Evolutionary conservation across 352 stramenopile species (phyloP), one percentile per base, ranked within the genome.

Genomic region (Phytophthora boehmeriae): DNA sequence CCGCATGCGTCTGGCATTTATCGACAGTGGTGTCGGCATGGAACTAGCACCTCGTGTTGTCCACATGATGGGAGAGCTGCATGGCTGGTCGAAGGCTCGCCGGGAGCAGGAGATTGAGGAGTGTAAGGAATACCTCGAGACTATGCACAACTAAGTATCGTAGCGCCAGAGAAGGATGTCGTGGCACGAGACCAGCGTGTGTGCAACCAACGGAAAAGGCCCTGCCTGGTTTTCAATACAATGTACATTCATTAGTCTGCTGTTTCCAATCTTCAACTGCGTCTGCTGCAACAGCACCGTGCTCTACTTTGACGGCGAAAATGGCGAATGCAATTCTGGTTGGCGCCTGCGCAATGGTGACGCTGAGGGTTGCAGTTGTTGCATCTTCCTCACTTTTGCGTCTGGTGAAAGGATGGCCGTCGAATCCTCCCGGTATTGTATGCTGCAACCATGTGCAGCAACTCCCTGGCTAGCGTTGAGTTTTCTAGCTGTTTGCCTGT

Each of bases 1-100:
- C 27, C 90, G 95, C 36, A 98, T 93, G 65, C 90, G 95, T 53
- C 72, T 98, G 17, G 91, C 92, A 23, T 98, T 97, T 60, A 88
- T 98, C 35, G 95, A 98, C 76, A 93, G 81, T 54, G 76, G 89
- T 6, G 88, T 89, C 10, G 80, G 86, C 8, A 63, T 76, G 35
- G 62, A 93, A 59, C 69, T 95, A 25, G 71, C 93, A 53, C 90
- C 93, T 45, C 85, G 87, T 47, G 85, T 98, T 16, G 79, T 98
- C 51, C 68, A 95, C 57, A 92, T 98, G 78, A 98, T 98, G 95
- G 87, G 75, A 25, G 84, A 93, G 55, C 81, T 97, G 54, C 83
- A 94, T 46, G 75, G 81, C 36, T 98, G 93, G 93, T 82, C 42
- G 43, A 93, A 92, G 73, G 66, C 78, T 4, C 86, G 88, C 42